A percentile compares a stretch with the other conserved stretches of the same genome.
These are phyloP conservation scores for Podaxis mareebaensis DNA, from an alignment of 768 basidiomycete genomes.

Conservation along the genomic window DNA sequence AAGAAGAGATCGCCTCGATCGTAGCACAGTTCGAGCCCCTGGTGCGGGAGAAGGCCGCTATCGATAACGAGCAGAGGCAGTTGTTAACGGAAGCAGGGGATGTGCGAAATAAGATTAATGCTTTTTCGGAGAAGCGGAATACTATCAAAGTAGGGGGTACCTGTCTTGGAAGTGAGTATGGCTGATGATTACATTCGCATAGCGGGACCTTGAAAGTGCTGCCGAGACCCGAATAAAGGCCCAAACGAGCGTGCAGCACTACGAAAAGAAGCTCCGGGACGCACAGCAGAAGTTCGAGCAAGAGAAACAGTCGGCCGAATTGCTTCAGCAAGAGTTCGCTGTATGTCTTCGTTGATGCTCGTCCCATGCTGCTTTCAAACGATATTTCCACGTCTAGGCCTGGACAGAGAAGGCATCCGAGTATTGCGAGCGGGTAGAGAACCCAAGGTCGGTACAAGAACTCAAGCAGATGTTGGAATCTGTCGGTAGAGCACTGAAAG, in stretches of 20 bases:
- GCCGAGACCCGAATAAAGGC: conserved; percentile 50
- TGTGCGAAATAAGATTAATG: conserved; percentile 49
- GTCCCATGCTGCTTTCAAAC: neutral
- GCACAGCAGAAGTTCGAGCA: conserved; percentile 48
- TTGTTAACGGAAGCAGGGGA: conserved; percentile 44
- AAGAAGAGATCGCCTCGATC: conserved; percentile 49
- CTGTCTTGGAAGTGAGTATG: neutral
- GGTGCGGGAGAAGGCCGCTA: conserved; percentile 40
- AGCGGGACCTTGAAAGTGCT: conserved; percentile 54
- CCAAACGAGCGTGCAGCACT: conserved; percentile 50
- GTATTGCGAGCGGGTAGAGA: conserved; percentile 58
- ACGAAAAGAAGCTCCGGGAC: conserved; percentile 48
- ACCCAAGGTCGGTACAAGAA: conserved; percentile 55
- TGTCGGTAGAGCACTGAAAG: conserved; percentile 62
- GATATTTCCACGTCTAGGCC: conserved; percentile 33
- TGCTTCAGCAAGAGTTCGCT: conserved; percentile 62
- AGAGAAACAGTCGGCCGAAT: conserved; percentile 45
- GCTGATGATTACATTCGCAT: conserved; percentile 12
- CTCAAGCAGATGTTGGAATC: conserved; percentile 65
- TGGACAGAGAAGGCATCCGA: conserved; percentile 67
- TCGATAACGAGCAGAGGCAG: conserved; percentile 46
- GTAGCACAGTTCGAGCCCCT: conserved; percentile 52
- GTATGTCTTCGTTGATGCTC: conserved; percentile 35
- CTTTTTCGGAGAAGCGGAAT: conserved; percentile 46
- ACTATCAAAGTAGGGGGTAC: conserved; percentile 45